Conservation (phyloP, 805 yeast genomes). For the Naumovozyma baii region DNA sequence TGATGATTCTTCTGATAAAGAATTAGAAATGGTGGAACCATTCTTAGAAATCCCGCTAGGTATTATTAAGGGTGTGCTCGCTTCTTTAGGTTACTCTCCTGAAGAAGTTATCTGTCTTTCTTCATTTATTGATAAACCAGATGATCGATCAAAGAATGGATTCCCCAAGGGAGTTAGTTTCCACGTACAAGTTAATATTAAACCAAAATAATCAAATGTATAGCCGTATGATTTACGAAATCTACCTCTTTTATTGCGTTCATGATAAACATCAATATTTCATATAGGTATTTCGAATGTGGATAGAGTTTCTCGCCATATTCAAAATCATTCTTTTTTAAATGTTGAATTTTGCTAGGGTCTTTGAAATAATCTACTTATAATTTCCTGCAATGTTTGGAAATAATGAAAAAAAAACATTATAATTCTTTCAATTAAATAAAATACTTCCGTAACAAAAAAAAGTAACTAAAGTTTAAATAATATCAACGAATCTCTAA, state of each 20-base stretch:
- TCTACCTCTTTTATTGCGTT: too few species aligned
- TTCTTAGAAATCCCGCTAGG: conserved; percentile 29
- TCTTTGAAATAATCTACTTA: too few species aligned
- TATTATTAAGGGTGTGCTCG: conserved; percentile 26
- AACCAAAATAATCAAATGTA: not conserved
- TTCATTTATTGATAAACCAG: conserved; percentile 22
- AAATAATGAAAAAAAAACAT: too few species aligned
- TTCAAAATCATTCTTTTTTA: too few species aligned
- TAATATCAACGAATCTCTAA: conserved; percentile 1
- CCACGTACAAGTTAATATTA: conserved; percentile 21
- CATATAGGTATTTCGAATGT: too few species aligned
- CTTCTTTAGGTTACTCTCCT: conserved; percentile 22
- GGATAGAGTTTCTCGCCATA: too few species aligned
- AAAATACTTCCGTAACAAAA: too few species aligned
- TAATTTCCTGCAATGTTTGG: too few species aligned
- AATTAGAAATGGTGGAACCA: conserved; percentile 23
- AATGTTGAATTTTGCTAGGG: too few species aligned
- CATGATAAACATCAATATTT: too few species aligned
- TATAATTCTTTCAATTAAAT: too few species aligned
- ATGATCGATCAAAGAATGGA: conserved; percentile 8
- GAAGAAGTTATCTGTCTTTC: conserved; percentile 23
- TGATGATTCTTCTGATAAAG: conserved; percentile 13
- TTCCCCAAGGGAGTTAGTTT: conserved; percentile 26
- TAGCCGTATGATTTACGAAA: too few species aligned
- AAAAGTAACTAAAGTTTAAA: not conserved